Evolutionary conservation across 345 rosid genomes (phyloP), one percentile per base, ranked within the genome.

Genomic region (Iberis pinnata): DNA sequence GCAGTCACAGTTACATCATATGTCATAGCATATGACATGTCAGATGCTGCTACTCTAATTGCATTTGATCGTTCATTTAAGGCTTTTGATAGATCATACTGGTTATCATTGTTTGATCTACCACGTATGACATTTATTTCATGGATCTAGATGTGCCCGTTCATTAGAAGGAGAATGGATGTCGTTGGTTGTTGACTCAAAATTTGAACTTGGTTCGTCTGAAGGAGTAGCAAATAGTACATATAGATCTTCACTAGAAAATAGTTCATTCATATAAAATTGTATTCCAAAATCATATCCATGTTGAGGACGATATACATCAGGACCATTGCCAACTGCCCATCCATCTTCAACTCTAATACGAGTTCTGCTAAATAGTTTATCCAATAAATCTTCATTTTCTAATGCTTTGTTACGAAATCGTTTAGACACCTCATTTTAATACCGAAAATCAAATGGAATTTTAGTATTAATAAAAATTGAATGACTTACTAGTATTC

Each of bases 321-420:
- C 31, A 1, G 8, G 61, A 13, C 32, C 61, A 56, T 32, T 43
- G 2, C 42, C 43, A 19, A 9, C 43, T 1, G 9, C 9, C 52
- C 51, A 43, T 18, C 43, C 52, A 33, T 57, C 51, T 56, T 56
- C 8, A 14, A 36, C 33, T 14, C 33, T 22, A 3, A 56, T 56
- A 44, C 4, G 20, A 7, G 15, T 9, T 20, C 22, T 20, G 20
- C 12, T 33, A 56, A 32, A 44, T 13, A 43, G 5, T 10, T 5
- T 56, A 0, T 56, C 22, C 1, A 56, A 18, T 0, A 43, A 13
- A 3, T 56, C 41, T 31, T 43, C 0, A 5, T 43, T 56, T 12
- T 31, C 20, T 19, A 32, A 43, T 29, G 12, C 0, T 9, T 9
- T 56, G 7, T 29, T 27, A 31, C 49, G 32, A 19, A 56, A 56